Evolutionary conservation across 108 stramenopile species (phyloP).

Genomic region (Nannochloropsis gaditana): DNA sequence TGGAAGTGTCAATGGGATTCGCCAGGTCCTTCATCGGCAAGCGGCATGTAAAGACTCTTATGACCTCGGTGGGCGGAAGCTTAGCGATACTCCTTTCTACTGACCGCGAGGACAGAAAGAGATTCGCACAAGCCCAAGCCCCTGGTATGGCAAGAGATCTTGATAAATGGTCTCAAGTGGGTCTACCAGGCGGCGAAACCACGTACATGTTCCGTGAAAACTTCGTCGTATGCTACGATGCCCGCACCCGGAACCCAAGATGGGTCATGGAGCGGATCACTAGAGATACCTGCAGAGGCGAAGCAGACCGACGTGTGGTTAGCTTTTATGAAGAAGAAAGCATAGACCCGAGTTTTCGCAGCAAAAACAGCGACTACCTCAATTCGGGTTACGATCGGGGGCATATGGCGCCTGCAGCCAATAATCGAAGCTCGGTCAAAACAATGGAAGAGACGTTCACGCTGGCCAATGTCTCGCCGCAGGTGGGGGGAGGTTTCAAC

Average conservation of each 20-base stretch:
- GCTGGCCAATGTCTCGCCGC: slow-evolving; percentile 37
- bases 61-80: neutral
- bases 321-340: slow-evolving; percentile 26
- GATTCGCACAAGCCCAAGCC: neutral
- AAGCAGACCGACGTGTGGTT: slow-evolving; percentile 33
- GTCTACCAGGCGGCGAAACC: neutral
- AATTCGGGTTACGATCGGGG: slow-evolving; percentile 38
- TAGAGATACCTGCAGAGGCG: slow-evolving; percentile 29
- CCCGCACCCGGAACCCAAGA: slow-evolving; percentile 35
- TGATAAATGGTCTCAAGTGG: neutral
- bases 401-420: slow-evolving; percentile 38
- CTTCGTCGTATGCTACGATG: slow-evolving; percentile 34
- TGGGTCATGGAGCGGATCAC: slow-evolving; percentile 45
- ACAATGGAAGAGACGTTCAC: slow-evolving; percentile 29
- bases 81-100: neutral
- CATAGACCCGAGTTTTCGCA: slow-evolving; percentile 28
- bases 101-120: neutral
- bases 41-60: neutral
- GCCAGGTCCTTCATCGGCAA: no score
- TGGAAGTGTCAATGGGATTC: no score
- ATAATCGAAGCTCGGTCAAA: slow-evolving; percentile 34
- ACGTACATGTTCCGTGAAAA: slow-evolving; percentile 21
- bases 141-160: neutral
- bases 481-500: slow-evolving; percentile 40
- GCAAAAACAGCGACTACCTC: slow-evolving; percentile 28